phyloP scores from a whole-genome alignment of 495 filamentous ascomycete species.

The Aspergillus mulundensis region DNA sequence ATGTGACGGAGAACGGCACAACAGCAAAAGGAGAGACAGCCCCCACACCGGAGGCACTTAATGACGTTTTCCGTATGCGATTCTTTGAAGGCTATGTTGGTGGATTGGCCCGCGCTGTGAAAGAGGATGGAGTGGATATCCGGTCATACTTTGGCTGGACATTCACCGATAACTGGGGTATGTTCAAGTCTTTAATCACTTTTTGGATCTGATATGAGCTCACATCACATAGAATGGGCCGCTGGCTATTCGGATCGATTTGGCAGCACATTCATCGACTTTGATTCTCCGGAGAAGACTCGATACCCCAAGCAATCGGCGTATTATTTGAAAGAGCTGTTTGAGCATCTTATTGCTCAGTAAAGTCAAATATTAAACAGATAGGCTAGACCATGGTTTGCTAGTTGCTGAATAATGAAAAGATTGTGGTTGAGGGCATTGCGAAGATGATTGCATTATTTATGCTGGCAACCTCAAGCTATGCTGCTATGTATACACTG shows the following conservation, averaged over 20 bases:
- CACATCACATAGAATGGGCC: conserved; percentile 37
- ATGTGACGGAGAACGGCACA: conserved; percentile 50
- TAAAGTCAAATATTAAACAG: neutral
- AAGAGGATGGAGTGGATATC: conserved; percentile 43
- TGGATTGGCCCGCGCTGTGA: conserved; percentile 39
- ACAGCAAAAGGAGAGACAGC: conserved; percentile 43
- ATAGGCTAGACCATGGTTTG: neutral
- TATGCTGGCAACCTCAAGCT: no score
- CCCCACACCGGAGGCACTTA: conserved; percentile 32
- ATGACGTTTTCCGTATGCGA: conserved; percentile 41
- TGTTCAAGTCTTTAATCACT: neutral
- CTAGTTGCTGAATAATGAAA: neutral
- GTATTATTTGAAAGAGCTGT: conserved; percentile 38
- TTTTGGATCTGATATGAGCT: neutral
- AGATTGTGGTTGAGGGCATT: no score
- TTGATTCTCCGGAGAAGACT: conserved; percentile 41
- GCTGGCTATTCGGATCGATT: conserved; percentile 48
- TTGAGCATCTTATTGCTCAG: conserved; percentile 33
- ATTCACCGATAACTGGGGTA: conserved; percentile 44
- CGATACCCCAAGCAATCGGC: conserved; percentile 45
- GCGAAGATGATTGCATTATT: no score
- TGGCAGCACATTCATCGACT: conserved; percentile 42
- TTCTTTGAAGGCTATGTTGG: conserved; percentile 47
- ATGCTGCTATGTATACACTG: no score
- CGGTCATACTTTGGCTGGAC: conserved; percentile 49